Base-by-base conservation (phyloP, 805 yeast genomes). In the Cyberlindnera mrakii region DNA sequence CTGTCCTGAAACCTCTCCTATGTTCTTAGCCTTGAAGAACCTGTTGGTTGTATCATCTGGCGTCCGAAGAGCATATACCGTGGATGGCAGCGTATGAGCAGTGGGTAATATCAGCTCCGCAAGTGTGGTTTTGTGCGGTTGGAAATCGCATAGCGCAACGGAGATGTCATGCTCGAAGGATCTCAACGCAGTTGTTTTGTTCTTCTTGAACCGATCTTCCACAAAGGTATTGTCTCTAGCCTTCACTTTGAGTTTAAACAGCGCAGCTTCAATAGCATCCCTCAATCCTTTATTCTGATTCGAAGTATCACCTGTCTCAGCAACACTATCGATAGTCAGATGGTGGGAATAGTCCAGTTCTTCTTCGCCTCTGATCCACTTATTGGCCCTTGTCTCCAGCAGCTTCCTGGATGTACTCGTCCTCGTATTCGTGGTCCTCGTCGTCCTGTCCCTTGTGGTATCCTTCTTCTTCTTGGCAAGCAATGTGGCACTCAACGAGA, bases 91-190 rank as follows among this genome's bases (percentile, higher is more conserved):
- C 3, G 39, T 15, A 18, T 27, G 16, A 4, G 33, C 33, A 16
- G 39, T 27, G n/a, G 39, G 39, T 18, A 37, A 14, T 4, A 37
- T 16, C 11, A 37, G 23, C 29, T 27, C 33, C 11, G 39, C 39
- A 11, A 37, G 30, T 13, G 39, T 29, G 8, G 15, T 23, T 2
- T 27, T 19, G 16, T n/a, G 20, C n/a, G 5, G 18, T 7, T 17
- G 13, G 5, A 6, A 9, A 16, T 16, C 9, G 11, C 11, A 6
- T n/a, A 37, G 20, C 5, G 44, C 30, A 4, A 14, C 14, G 7
- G 45, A n/a, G 6, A 47, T 20, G 7, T 44, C 44, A 25, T 47
- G 46, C 34, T 47, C 46, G 25, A 47, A 44, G 5, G 39, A 37
- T 14, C 25, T 29, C 18, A 37, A 6, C 5, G 39, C 39, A 16